Percentiles rank a stretch among this genome's conserved stretches.
phyloP scores from a whole-genome alignment of 495 filamentous ascomycete genomes.

The Penicillium robsamsonii region DNA sequence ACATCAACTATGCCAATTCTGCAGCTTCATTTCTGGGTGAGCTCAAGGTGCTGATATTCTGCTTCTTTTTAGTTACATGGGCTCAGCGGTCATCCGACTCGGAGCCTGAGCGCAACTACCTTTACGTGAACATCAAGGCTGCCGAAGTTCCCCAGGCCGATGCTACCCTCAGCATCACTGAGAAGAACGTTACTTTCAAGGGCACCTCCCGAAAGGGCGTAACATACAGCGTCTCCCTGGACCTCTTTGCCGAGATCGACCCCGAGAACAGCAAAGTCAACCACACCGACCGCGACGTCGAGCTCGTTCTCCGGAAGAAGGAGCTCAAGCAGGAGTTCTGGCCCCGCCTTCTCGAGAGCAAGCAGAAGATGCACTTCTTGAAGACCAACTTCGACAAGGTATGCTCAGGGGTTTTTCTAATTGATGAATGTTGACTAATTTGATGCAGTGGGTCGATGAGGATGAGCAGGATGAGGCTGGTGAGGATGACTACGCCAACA shows the following conservation, averaged over 20 bases:
- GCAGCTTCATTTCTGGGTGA: not conserved
- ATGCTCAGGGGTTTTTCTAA: slow-evolving; percentile 16
- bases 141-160: slow-evolving; percentile 70
- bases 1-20: slow-evolving; percentile 2
- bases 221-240: slow-evolving; percentile 80
- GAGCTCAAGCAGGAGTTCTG: slow-evolving; percentile 87
- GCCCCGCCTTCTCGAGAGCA: slow-evolving; percentile 88
- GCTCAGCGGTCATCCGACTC: slow-evolving; percentile 85
- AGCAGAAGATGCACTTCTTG: slow-evolving; percentile 88
- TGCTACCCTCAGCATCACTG: slow-evolving; percentile 75
- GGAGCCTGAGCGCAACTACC: slow-evolving; percentile 82
- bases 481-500: slow-evolving; percentile 74
- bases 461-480: slow-evolving; percentile 90
- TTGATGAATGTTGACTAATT: slow-evolving; percentile 21
- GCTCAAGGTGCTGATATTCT: slow-evolving; percentile 20
- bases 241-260: slow-evolving; percentile 92
- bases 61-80: slow-evolving; percentile 72
- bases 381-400: slow-evolving; percentile 99
- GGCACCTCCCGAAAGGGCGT: slow-evolving; percentile 79
- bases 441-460: slow-evolving; percentile 89
- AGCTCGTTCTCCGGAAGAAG: slow-evolving; percentile 94
- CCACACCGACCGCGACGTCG: slow-evolving; percentile 80
- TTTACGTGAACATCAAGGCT: slow-evolving; percentile 87
- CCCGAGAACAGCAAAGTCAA: slow-evolving; percentile 71
- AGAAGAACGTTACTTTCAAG: slow-evolving; percentile 73